Evolutionary conservation across 495 filamentous ascomycete species (phyloP), one percentile per base, ranked within the genome.

Genomic region (Penicillium diatomitis): DNA sequence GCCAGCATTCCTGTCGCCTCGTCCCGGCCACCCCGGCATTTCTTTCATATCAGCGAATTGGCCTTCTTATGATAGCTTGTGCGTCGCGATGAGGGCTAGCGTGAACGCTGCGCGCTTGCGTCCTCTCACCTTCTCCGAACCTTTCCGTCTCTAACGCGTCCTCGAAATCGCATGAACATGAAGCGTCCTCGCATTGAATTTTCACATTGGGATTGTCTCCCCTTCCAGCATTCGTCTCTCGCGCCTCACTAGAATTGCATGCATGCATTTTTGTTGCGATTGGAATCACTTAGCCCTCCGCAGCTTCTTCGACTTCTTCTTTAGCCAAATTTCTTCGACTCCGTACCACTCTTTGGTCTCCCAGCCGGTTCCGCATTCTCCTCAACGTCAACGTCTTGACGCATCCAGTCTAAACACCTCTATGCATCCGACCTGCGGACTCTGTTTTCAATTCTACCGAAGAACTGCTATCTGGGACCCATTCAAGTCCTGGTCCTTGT

Each of bases 191-290:
- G 50, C 53, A 60, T 60, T 52, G 42, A 54, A 46, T 32, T 41
- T 46, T 27, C 41, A 43, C 42, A 29, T 29, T 46, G 43, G 40
- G 31, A 52, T 49, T 54, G 48, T 38, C 36, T 46, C 57, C 61
- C 54, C 55, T 50, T 55, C 42, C 61, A 64, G 66, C 61, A 62
- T 67, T 67, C 51, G 49, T 36, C 46, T 58, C 49, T 56, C 39
- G 54, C 27, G 41, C 20, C 20, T 39, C 38, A 28, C 33, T 50
- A 50, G 49, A 50, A 44, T 46, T 41, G 41, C 44, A 29, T 41
- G 38, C 42, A 50, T 50, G 56, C 58, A 54, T 59, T 41, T 45
- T 36, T 31, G 41, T 31, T 27, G 35, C 27, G 41, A 38, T 37
- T 48, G 55, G 55, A 51, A 49, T 49, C 41, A 20, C 38, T 54